Evolutionary conservation across 73 alveolate species (phyloP).

Genomic region (Diophrys sp.): DNA sequence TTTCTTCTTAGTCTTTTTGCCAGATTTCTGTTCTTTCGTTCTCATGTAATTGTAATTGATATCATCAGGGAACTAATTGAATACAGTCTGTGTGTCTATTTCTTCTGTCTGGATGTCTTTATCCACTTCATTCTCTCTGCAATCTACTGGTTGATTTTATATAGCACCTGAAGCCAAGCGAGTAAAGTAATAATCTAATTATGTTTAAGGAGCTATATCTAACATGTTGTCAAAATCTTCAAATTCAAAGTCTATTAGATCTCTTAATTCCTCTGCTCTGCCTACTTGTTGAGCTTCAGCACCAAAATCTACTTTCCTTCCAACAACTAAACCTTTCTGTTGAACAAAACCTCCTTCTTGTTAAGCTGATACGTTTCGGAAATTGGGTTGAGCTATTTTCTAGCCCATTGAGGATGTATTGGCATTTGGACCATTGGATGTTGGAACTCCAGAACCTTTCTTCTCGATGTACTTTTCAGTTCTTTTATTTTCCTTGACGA

Average conservation of each 20-base stretch:
- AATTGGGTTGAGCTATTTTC: slow-evolving; percentile 16
- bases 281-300: slow-evolving; percentile 27
- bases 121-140: slow-evolving; percentile 23
- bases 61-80: slow-evolving; percentile 53
- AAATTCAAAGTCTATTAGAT: slow-evolving; percentile 25
- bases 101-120: slow-evolving; percentile 48
- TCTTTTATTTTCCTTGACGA: slow-evolving; percentile 25
- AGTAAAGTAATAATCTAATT: slow-evolving; percentile 32
- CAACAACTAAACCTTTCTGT: slow-evolving; percentile 20
- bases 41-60: slow-evolving; percentile 23
- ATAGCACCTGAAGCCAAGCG: slow-evolving; percentile 32
- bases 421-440: slow-evolving; percentile 9
- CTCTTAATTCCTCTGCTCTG: slow-evolving; percentile 43
- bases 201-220: slow-evolving; percentile 43
- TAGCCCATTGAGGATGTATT: not conserved
- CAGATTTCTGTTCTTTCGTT: slow-evolving; percentile 1
- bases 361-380: not conserved
- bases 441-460: slow-evolving; percentile 4
- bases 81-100: slow-evolving; percentile 20
- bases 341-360: slow-evolving; percentile 21
- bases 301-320: slow-evolving; percentile 38
- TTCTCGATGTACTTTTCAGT: slow-evolving; percentile 13
- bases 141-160: slow-evolving; percentile 14
- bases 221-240: slow-evolving; percentile 49
- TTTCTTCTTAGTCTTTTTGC: slow-evolving; percentile 28